Conservation (phyloP, 1,284 basidiomycete species). For the Schizopora paradoxa region DNA sequence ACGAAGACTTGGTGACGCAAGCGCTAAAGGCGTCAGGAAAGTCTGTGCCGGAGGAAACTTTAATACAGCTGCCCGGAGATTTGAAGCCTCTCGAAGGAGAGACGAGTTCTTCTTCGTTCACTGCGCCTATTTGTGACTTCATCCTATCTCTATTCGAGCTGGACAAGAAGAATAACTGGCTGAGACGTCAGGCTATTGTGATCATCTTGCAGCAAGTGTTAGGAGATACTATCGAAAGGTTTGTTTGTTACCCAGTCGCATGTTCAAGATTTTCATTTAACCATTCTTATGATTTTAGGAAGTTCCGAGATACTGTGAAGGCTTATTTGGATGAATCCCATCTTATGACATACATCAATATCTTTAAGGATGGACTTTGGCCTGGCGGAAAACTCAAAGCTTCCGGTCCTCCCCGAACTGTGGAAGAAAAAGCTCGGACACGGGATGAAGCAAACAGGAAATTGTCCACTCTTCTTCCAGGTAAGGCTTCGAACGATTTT, state of each 20-base stretch:
- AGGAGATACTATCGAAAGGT: slow-evolving; percentile 94
- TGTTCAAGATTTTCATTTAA: slow-evolving; percentile 3
- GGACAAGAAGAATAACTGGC: slow-evolving; percentile 93
- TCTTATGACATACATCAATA: slow-evolving; percentile 59
- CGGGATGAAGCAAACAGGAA: slow-evolving; percentile 84
- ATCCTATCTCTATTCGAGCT: slow-evolving; percentile 91
- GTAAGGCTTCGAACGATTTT: slow-evolving; percentile 36
- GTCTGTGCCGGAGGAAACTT: slow-evolving; percentile 55
- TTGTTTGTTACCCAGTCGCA: slow-evolving; percentile 21
- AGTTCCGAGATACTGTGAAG: slow-evolving; percentile 77
- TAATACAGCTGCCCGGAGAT: slow-evolving; percentile 65
- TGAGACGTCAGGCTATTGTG: slow-evolving; percentile 92
- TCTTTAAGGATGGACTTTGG: slow-evolving; percentile 76
- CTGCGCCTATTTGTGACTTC: slow-evolving; percentile 90
- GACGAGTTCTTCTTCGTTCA: slow-evolving; percentile 81
- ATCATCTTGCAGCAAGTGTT: slow-evolving; percentile 94
- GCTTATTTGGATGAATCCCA: slow-evolving; percentile 59
- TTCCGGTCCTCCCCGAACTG: slow-evolving; percentile 58
- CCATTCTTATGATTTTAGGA: too few relatives aligned
- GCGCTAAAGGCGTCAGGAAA: slow-evolving; percentile 68
- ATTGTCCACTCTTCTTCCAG: slow-evolving; percentile 84
- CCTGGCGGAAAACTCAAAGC: slow-evolving; percentile 72
- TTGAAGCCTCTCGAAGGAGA: slow-evolving; percentile 80
- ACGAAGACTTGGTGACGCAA: slow-evolving; percentile 78
- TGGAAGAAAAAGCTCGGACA: slow-evolving; percentile 75